Conservation (phyloP, 805 yeast genomes). For the Candida cerambycidarum region DNA sequence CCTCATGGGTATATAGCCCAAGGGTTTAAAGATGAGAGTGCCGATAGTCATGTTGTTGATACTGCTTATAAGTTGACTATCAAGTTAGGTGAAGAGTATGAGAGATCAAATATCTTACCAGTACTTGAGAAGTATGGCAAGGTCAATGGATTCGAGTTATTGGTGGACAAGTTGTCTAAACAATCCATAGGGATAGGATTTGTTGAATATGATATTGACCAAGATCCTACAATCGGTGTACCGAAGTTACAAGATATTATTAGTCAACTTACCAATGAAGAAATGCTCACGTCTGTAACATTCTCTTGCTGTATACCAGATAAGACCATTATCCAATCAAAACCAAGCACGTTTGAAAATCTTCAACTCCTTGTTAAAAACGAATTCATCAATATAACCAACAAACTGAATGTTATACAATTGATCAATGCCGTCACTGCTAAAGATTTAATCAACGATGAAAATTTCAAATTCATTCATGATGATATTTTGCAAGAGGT, state of each 20-base stretch:
- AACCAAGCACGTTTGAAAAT: constrained; percentile 35
- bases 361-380: constrained; percentile 38
- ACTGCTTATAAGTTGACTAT: constrained; percentile 13
- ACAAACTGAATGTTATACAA: constrained; percentile 56
- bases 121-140: constrained; percentile 28
- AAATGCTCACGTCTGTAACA: constrained; percentile 23
- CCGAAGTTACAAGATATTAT: constrained; percentile 13
- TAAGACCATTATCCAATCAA: constrained; percentile 36
- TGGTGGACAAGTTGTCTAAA: constrained; percentile 48
- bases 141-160: constrained; percentile 40
- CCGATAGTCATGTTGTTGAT: constrained; percentile 10
- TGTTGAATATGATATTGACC: constrained; percentile 39
- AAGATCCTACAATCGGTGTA: constrained; percentile 9
- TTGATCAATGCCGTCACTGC: constrained; percentile 65
- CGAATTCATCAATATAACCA: constrained; percentile 34
- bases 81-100: constrained; percentile 13
- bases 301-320: constrained; percentile 33
- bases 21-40: constrained; percentile 11
- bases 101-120: constrained; percentile 41
- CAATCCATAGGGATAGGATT: constrained; percentile 61
- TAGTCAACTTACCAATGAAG: not conserved
- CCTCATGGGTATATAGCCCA: constrained; percentile 17
- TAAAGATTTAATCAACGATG: constrained; percentile 57
- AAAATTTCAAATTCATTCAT: constrained; percentile 47
- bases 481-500: constrained; percentile 55